Evolutionary conservation across 1,284 basidiomycete genomes (phyloP).

Genomic region (Rhodotorula mucilaginosa): DNA sequence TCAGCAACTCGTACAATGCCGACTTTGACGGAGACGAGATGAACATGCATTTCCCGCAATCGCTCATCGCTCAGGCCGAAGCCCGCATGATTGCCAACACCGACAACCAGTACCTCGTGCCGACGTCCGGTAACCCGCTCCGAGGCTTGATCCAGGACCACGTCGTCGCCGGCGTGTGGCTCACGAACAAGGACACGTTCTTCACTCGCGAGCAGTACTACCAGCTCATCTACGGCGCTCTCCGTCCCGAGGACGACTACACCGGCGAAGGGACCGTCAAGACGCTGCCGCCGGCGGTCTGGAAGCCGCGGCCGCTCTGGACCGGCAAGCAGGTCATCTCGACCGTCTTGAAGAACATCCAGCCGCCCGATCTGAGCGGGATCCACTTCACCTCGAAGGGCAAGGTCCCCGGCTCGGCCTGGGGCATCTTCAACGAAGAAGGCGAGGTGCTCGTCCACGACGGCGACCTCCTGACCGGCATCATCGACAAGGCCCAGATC

Average conservation of each 20-base stretch:
- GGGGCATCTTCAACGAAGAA: conserved; percentile 65
- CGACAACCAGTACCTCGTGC: conserved; percentile 97
- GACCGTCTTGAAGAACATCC: conserved; percentile 87
- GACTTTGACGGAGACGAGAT: conserved; percentile 99
- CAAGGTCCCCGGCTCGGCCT: conserved; percentile 75
- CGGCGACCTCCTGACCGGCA: conserved; percentile 86
- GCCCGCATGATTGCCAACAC: conserved; percentile 94
- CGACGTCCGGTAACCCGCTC: conserved; percentile 95
- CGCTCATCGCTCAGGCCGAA: conserved; percentile 88
- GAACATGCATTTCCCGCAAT: conserved; percentile 99
- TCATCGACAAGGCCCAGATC: conserved; percentile 96
- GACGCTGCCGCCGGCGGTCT: conserved; percentile 86
- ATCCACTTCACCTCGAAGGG: conserved; percentile 83
- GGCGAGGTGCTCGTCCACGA: conserved; percentile 87
- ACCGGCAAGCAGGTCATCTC: conserved; percentile 98
- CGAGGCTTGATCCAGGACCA: conserved; percentile 99
- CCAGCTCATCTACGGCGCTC: conserved; percentile 92
- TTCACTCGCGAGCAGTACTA: conserved; percentile 95
- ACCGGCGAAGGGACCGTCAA: conserved; percentile 66
- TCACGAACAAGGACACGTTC: conserved; percentile 94
- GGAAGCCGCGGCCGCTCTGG: conserved; percentile 88
- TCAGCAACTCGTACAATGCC: conserved; percentile 96
- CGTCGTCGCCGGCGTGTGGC: conserved; percentile 97
- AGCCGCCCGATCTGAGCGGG: conserved; percentile 74
- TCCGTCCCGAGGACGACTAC: conserved; percentile 81